Evolutionary conservation across 1,139 yeast species (phyloP), one percentile per base, ranked within the genome.

Genomic region (Pichia sp.): DNA sequence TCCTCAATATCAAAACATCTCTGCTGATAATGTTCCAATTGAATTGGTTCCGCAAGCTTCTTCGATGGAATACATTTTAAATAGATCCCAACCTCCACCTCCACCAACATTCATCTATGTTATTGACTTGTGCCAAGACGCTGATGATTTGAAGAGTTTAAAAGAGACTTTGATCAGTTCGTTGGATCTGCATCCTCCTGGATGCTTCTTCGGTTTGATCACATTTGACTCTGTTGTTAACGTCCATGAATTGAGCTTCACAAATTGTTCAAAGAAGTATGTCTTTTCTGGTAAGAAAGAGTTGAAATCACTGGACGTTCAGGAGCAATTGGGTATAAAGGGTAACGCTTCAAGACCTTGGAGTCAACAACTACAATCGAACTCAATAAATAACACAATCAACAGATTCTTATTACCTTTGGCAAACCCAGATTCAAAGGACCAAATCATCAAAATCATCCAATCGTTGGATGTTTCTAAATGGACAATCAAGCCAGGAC

Each of bases 191-290:
- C 81, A 93, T 67, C 99, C 99, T 36, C 95, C 96, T 47, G 90
- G 93, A 67, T 95, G 97, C 1, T 78, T 92, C 58, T 85, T 93
- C 58, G 98, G 98, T 50, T 80, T 93, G 65, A 82, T 93, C 67
- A 92, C 98, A 44, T 93, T 80, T 70, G 99, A 98, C 54, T 92
- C 97, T 45, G 92, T 90, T 81, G 90, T 92, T 57, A 96, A 90
- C 69, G 89, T 95, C 54, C 96, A 93, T 71, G 99, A 95, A 72
- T 76, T 93, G 62, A 93, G 93, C 38, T 85, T 87, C 65, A 82
- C 85, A 56, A 78, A 82, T 40, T 84, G 95, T 69, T 83, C 82
- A 67, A 89, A 88, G 72, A 83, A 90, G 56, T 90, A 82, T 69
- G 92, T 93, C 36, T 95, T 93, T 74, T 83, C 97, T 66, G 99